Conservation (phyloP, 1,284 basidiomycete genomes). For the Sanghuangporus weigelae region DNA sequence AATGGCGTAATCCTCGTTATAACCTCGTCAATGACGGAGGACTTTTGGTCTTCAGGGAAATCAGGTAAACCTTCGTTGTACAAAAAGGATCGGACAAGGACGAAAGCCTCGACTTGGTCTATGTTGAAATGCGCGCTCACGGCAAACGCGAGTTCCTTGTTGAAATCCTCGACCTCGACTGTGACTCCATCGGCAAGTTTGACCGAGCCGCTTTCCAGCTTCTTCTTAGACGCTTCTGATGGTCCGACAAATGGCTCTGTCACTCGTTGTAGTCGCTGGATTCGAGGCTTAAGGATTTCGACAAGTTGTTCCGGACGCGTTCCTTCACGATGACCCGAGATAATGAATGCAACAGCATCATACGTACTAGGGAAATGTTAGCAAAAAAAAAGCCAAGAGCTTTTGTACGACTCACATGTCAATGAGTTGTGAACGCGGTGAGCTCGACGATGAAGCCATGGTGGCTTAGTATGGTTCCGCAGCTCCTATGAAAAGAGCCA, state of each 20-base stretch:
- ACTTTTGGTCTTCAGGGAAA: conserved; percentile 41
- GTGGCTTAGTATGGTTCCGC: background rate
- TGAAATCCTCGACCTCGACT: conserved; percentile 55
- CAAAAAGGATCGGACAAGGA: conserved; percentile 70
- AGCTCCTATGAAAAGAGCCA: background rate
- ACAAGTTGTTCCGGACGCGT: conserved; percentile 50
- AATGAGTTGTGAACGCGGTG: conserved; percentile 15
- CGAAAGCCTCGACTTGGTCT: conserved; percentile 69
- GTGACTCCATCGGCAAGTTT: conserved; percentile 58
- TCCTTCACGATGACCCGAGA: conserved; percentile 54
- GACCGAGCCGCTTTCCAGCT: conserved; percentile 59
- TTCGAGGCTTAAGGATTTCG: conserved; percentile 52
- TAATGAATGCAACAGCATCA: conserved; percentile 54
- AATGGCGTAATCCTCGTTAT: conserved; percentile 72
- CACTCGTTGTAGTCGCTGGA: conserved; percentile 49
- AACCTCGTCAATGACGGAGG: conserved; percentile 52
- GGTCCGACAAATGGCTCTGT: conserved; percentile 62
- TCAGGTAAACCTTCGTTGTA: conserved; percentile 58
- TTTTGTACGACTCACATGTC: conserved; percentile 10
- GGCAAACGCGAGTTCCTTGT: conserved; percentile 63
- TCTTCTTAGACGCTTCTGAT: conserved; percentile 58
- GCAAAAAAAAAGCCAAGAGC: background rate
- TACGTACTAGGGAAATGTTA: conserved; percentile 45
- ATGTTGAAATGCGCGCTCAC: conserved; percentile 70
- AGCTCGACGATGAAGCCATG: conserved; percentile 13